Evolutionary conservation across 1,139 yeast genomes (phyloP).

Genomic region (Meyerozyma athensensis): DNA sequence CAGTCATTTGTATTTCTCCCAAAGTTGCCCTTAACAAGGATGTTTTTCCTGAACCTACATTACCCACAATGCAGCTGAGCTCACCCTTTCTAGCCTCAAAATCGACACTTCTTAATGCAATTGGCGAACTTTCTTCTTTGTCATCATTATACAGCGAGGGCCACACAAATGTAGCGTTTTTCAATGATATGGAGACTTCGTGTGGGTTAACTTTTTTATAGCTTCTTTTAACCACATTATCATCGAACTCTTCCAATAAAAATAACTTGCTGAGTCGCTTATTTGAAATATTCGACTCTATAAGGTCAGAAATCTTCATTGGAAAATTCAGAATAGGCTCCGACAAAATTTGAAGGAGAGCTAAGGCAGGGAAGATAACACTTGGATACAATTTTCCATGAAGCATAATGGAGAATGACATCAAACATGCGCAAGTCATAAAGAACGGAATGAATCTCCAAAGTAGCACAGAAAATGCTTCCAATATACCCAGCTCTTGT

Average conservation of each 20-base stretch:
- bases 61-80: constrained; percentile 37
- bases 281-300: constrained; percentile 30
- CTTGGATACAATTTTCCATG: constrained; percentile 30
- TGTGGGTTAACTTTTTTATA: constrained; percentile 7
- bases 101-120: constrained; percentile 22
- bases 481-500: constrained; percentile 27
- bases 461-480: constrained; percentile 27
- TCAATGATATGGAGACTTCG: constrained; percentile 10
- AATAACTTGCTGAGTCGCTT: constrained; percentile 30
- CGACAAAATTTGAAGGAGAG: constrained; percentile 28
- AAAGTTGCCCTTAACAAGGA: constrained; percentile 35
- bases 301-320: constrained; percentile 21
- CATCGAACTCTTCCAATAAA: constrained; percentile 29
- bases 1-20: constrained; percentile 30
- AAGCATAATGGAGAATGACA: constrained; percentile 22
- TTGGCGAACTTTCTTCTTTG: constrained; percentile 23
- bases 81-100: constrained; percentile 25
- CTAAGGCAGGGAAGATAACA: constrained; percentile 36
- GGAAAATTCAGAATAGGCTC: constrained; percentile 35
- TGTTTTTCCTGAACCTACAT: constrained; percentile 39
- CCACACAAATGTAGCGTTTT: constrained; percentile 31
- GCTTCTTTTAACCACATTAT: constrained; percentile 1
- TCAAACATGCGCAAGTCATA: constrained; percentile 31
- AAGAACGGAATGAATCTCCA: constrained; percentile 38
- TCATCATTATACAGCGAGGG: too few relatives aligned